Conservation (phyloP, 1,139 yeast genomes). For the Suhomyces guaymorum region DNA sequence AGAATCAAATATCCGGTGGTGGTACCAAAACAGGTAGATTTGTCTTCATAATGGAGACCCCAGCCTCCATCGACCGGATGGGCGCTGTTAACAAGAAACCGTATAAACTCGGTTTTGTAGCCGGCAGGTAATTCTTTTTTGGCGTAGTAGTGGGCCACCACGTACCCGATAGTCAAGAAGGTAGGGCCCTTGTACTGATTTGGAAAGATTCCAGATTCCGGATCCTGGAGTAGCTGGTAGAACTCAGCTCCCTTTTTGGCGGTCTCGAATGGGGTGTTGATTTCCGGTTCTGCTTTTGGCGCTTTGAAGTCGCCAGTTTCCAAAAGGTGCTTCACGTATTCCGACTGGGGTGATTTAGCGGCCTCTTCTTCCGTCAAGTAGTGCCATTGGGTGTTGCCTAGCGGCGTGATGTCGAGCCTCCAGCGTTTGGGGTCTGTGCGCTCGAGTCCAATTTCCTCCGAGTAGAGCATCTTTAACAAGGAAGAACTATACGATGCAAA, state of each 20-base stretch:
- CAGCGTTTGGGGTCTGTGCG: slow-evolving; percentile 71
- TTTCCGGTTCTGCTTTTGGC: slow-evolving; percentile 33
- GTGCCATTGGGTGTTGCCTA: slow-evolving; percentile 85
- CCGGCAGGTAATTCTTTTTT: slow-evolving; percentile 68
- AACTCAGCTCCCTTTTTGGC: slow-evolving; percentile 77
- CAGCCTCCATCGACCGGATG: slow-evolving; percentile 99
- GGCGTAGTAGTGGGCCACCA: slow-evolving; percentile 72
- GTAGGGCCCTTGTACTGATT: slow-evolving; percentile 96
- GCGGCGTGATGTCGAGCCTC: slow-evolving; percentile 68
- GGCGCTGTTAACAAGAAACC: slow-evolving; percentile 84
- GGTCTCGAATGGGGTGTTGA: slow-evolving; percentile 56
- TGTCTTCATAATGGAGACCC: slow-evolving; percentile 92
- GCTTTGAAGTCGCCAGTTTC: slow-evolving; percentile 46
- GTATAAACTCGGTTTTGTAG: slow-evolving; percentile 65
- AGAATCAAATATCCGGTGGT: slow-evolving; percentile 78
- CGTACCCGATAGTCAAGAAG: slow-evolving; percentile 92
- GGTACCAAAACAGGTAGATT: slow-evolving; percentile 94
- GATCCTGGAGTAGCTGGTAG: slow-evolving; percentile 67
- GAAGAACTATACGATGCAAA: background rate
- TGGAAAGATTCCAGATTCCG: slow-evolving; percentile 78
- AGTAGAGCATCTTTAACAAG: slow-evolving; percentile 42
- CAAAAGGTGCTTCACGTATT: slow-evolving; percentile 59
- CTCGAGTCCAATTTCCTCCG: slow-evolving; percentile 63
- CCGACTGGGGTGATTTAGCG: slow-evolving; percentile 50
- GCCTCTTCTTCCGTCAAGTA: slow-evolving; percentile 50